These are phyloP conservation scores for Crithidia bombi DNA, from an alignment of 208 protist genomes.

Conservation along the genomic window DNA sequence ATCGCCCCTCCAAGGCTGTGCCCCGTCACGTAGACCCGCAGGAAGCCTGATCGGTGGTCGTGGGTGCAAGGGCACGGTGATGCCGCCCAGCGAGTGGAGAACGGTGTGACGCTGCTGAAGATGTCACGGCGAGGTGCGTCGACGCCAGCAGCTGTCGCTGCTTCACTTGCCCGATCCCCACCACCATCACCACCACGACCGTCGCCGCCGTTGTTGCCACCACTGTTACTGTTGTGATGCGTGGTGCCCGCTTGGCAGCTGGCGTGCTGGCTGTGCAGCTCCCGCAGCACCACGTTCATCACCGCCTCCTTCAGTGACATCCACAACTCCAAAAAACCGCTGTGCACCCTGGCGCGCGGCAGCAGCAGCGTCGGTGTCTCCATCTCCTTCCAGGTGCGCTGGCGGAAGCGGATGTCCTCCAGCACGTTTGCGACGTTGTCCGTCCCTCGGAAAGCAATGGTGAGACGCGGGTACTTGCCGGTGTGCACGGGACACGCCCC, in stretches of 20 bases:
- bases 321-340: constrained; percentile 85
- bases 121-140: not conserved
- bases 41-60: constrained; percentile 18
- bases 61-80: not conserved
- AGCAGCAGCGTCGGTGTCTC: constrained; percentile 35
- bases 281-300: constrained; percentile 50
- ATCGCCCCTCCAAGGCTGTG: constrained; percentile 85
- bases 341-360: constrained; percentile 64
- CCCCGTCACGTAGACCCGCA: constrained; percentile 70
- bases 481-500: constrained; percentile 30
- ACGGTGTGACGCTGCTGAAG: constrained; percentile 10
- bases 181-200: not conserved
- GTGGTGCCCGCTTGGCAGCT: no score
- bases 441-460: constrained; percentile 85
- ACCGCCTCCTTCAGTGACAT: constrained; percentile 68
- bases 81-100: constrained; percentile 20
- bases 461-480: constrained; percentile 61
- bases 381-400: constrained; percentile 78
- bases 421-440: constrained; percentile 71
- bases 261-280: constrained; percentile 35
- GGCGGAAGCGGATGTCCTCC: constrained; percentile 67
- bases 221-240: not conserved
- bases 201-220: not conserved
- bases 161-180: not conserved
- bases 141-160: not conserved